These are phyloP conservation scores for Dorcoceras hygrometricum DNA, from an alignment of 257 asterid species.

Conservation along the genomic window DNA sequence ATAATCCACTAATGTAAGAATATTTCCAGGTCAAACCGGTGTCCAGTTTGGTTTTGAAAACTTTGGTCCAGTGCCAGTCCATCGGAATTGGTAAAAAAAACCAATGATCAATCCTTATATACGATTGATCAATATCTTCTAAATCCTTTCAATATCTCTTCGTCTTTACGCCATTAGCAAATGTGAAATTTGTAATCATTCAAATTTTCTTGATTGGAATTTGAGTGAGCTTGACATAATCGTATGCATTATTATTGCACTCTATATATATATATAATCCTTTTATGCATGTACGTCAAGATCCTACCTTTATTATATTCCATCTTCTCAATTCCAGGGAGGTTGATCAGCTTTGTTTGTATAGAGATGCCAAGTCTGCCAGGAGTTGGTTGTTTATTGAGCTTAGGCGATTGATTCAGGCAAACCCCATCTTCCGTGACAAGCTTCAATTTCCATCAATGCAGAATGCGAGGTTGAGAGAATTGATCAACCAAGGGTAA, in stretches of 20 bases:
- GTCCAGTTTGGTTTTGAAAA: too few species aligned
- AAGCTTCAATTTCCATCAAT: slow-evolving; percentile 59
- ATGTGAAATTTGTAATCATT: too few species aligned
- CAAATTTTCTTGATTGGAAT: not conserved
- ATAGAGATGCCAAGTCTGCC: slow-evolving; percentile 52
- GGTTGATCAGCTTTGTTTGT: slow-evolving; percentile 48
- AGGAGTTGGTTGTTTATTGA: slow-evolving; percentile 49
- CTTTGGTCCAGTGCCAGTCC: too few species aligned
- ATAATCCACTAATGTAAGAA: too few species aligned
- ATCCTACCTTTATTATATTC: slow-evolving; percentile 2
- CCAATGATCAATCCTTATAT: too few species aligned
- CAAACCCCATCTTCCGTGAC: slow-evolving; percentile 56
- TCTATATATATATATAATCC: not conserved
- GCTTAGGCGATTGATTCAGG: slow-evolving; percentile 49
- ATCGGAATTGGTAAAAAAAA: too few species aligned
- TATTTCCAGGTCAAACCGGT: too few species aligned
- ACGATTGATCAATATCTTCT: too few species aligned
- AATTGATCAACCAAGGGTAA: slow-evolving; percentile 62
- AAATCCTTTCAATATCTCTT: too few species aligned
- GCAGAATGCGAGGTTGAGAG: slow-evolving; percentile 48
- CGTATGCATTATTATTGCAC: not conserved
- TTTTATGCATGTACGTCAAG: not conserved
- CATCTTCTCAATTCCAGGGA: slow-evolving; percentile 41
- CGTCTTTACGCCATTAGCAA: not conserved
- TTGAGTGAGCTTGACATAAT: not conserved